phyloP scores from a whole-genome alignment of 306 rosid species.

The Boehmeria nivea region DNA sequence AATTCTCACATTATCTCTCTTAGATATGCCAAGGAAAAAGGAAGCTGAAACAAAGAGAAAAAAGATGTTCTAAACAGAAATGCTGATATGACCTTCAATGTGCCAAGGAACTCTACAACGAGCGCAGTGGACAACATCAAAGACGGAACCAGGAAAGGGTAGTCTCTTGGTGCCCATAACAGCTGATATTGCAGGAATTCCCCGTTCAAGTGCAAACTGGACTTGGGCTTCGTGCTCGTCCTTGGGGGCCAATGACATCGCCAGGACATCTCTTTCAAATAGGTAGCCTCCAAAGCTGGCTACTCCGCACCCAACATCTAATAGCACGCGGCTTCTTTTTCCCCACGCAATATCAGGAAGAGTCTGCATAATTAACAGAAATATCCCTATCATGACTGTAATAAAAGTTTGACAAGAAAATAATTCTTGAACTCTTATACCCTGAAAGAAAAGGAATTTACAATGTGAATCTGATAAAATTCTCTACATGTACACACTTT shows the following conservation, averaged over 20 bases:
- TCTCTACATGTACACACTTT: too few relatives aligned
- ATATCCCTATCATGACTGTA: not conserved
- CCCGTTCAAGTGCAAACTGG: conserved; percentile 85
- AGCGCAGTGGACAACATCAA: conserved; percentile 84
- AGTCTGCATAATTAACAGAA: conserved; percentile 41
- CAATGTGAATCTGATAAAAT: too few relatives aligned
- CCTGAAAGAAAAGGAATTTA: too few relatives aligned
- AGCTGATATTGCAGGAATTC: conserved; percentile 77
- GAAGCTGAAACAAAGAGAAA: not conserved
- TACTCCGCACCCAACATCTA: conserved; percentile 90
- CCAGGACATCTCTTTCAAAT: conserved; percentile 69
- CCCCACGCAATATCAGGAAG: conserved; percentile 77
- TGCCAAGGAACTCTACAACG: conserved; percentile 99
- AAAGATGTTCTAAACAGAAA: not conserved
- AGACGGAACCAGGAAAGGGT: conserved; percentile 67
- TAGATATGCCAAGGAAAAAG: conserved; percentile 12
- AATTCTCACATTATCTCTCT: not conserved
- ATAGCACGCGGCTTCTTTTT: conserved; percentile 71
- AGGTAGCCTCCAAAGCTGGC: conserved; percentile 87
- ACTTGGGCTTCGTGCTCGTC: conserved; percentile 92
- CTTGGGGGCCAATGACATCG: conserved; percentile 90
- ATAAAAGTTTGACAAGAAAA: not conserved
- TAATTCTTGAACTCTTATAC: too few relatives aligned
- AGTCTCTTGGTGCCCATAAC: conserved; percentile 82
- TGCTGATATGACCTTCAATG: conserved; percentile 50